These are phyloP conservation scores for Bombardia bombarda DNA, from an alignment of 495 filamentous ascomycete genomes.

Conservation along the genomic window DNA sequence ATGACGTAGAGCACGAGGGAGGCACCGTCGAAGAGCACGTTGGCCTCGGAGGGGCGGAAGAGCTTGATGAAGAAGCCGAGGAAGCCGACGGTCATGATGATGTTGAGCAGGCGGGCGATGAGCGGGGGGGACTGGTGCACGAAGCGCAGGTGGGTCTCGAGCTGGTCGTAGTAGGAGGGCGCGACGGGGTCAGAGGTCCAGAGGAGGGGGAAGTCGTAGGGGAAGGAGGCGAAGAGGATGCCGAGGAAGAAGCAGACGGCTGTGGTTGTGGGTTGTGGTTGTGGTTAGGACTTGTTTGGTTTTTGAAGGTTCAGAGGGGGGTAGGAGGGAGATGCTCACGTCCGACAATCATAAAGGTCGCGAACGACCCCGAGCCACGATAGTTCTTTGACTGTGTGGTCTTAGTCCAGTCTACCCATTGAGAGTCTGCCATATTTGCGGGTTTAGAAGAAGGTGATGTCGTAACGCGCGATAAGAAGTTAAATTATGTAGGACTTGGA, in stretches of 20 bases:
- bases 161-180: conserved; percentile 60
- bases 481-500: too few species aligned
- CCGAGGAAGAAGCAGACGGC: conserved; percentile 95
- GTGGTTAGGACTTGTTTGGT: background rate
- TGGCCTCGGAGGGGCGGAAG: conserved; percentile 82
- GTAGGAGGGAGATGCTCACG: conserved; percentile 46
- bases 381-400: conserved; percentile 41
- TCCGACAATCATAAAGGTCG: conserved; percentile 92
- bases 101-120: conserved; percentile 88
- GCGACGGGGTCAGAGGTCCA: conserved; percentile 67
- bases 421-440: conserved; percentile 16
- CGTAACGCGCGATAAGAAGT: too few species aligned
- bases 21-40: conserved; percentile 94
- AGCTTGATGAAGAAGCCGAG: conserved; percentile 89
- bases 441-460: too few species aligned
- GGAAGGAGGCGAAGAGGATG: conserved; percentile 93
- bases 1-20: conserved; percentile 85
- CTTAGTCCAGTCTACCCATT: conserved; percentile 44
- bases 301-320: background rate
- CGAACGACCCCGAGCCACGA: conserved; percentile 54
- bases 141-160: conserved; percentile 81
- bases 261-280: conserved; percentile 19
- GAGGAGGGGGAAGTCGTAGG: conserved; percentile 96
- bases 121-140: conserved; percentile 81
- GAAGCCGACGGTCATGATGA: conserved; percentile 80